A percentile compares a stretch with the other conserved stretches of the same genome.
phyloP scores from a whole-genome alignment of 192 early-diverging fungal species.

The Podila epicladia region DNA sequence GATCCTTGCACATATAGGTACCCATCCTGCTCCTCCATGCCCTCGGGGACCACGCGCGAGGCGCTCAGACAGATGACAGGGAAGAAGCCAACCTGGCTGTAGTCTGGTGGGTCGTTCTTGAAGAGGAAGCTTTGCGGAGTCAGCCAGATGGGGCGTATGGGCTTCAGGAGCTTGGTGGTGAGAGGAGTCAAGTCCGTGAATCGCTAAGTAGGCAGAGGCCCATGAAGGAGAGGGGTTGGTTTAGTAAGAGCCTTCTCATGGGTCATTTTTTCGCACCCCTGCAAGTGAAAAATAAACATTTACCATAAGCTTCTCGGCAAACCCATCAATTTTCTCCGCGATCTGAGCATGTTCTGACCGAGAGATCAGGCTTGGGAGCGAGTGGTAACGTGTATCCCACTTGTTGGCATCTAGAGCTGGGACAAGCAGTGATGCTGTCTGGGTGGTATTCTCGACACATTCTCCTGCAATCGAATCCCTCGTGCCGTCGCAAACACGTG shows the following conservation, averaged over 20 bases:
- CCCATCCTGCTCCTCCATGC: constrained; percentile 55
- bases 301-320: constrained; percentile 68
- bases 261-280: no score
- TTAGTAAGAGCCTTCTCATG: neutral
- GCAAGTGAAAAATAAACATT: neutral
- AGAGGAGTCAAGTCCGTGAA: constrained; percentile 54
- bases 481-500: no score
- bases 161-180: constrained; percentile 58
- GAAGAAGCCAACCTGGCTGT: constrained; percentile 61
- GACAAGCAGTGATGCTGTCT: neutral
- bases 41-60: constrained; percentile 65
- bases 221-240: no score
- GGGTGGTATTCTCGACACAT: neutral
- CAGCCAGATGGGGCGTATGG: constrained; percentile 87
- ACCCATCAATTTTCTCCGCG: constrained; percentile 57
- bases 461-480: neutral
- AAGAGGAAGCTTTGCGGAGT: constrained; percentile 67
- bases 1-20: constrained; percentile 91
- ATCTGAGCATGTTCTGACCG: constrained; percentile 82
- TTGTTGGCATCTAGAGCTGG: constrained; percentile 18
- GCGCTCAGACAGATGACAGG: constrained; percentile 86
- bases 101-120: constrained; percentile 55
- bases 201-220: constrained; percentile 12
- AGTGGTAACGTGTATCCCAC: constrained; percentile 73
- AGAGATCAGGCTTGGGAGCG: constrained; percentile 68